Evolutionary conservation across 75 land plant species (phyloP), one percentile per base, ranked within the genome.

Genomic region (Sequoiadendron giganteum): DNA sequence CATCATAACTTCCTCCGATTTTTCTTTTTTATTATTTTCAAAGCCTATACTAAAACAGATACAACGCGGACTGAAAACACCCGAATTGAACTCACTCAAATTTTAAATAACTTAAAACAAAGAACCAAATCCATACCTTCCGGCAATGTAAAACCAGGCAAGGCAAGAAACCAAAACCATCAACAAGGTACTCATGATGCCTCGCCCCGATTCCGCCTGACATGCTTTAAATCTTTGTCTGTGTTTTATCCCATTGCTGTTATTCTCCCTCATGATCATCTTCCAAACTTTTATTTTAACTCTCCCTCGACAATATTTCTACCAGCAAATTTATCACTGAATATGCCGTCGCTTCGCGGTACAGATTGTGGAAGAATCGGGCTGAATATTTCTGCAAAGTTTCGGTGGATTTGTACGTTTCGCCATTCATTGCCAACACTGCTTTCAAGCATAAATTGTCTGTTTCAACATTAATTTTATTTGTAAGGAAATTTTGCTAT

Each of bases 91-190:
- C 40, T 19, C 1, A 39, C 81, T 25, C 14, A 40, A 78, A 78
- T 1, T 78, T 18, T 16, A 40, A 5, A 3, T 40, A 0, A 18
- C 11, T 3, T 32, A 38, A 40, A 15, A 40, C 39, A 39, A 40
- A 36, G 1, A 19, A 32, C 40, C 2, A 15, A 18, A 40, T 40
- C 7, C 81, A 19, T 16, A 78, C 81, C 81, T 7, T 79, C 82
- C 28, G 47, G 25, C 45, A 25, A 79, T 21, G 82, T 79, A 79
- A 79, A 79, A 21, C 82, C 82, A 79, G 47, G 82, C 82, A 21
- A 79, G 10, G 82, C 82, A 79, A 79, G 47, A 39, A 1, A 34
- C 40, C 82, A 79, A 79, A 34, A 79, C 21, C 82, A 79, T 79
- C 47, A 79, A 39, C 38, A 40, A 19, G 9, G 25, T 79, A 79